These are phyloP conservation scores for Pseudonitzschia pungens DNA, from an alignment of 108 stramenopile species.

Conservation along the genomic window DNA sequence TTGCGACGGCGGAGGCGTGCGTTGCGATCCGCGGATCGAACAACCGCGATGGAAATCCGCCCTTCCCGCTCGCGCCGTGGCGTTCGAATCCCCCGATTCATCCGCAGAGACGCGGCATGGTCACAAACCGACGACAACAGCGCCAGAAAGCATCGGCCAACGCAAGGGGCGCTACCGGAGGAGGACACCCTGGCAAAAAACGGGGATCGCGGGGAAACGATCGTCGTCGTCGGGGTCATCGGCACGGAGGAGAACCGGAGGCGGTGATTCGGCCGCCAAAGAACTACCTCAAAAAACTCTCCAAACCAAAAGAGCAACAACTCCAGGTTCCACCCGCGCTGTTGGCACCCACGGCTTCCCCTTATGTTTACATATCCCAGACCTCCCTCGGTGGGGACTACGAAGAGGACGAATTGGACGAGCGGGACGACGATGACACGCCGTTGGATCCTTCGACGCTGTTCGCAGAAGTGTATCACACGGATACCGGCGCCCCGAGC, in stretches of 20 bases:
- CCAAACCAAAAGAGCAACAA: background rate
- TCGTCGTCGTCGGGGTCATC: background rate
- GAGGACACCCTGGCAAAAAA: conserved; percentile 18
- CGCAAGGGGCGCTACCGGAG: background rate
- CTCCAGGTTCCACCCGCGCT: conserved; percentile 27
- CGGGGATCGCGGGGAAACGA: no score
- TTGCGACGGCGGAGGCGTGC: no score
- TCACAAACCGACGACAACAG: background rate
- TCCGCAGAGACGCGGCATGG: background rate
- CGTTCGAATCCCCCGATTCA: no score
- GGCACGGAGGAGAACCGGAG: background rate
- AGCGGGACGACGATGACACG: conserved; percentile 10
- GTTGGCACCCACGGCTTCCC: conserved; percentile 41
- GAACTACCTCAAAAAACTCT: conserved; percentile 4
- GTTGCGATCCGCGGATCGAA: no score
- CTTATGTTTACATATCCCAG: conserved; percentile 43
- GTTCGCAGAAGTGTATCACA: conserved; percentile 15
- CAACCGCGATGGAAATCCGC: no score
- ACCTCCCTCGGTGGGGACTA: conserved; percentile 25
- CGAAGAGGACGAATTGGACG: conserved; percentile 20
- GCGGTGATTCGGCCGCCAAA: conserved; percentile 4
- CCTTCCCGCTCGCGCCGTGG: no score
- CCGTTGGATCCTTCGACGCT: conserved; percentile 11
- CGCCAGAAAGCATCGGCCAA: background rate
- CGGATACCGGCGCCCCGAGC: background rate